phyloP scores from a whole-genome alignment of 495 filamentous ascomycete species.

The Clohesyomyces aquaticus region DNA sequence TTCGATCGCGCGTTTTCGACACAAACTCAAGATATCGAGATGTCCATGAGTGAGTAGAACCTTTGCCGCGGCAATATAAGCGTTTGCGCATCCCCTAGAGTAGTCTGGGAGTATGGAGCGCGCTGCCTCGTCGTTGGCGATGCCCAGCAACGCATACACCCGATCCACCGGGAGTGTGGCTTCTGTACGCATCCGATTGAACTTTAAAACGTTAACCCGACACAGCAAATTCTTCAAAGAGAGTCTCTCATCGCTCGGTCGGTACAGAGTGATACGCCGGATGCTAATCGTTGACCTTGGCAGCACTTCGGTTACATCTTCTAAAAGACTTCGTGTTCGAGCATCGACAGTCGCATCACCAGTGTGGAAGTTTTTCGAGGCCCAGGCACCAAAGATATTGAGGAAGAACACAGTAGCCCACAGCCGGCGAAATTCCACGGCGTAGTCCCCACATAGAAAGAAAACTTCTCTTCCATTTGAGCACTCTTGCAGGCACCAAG shows the following conservation, averaged over 20 bases:
- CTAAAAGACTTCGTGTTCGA: background rate
- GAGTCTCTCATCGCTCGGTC: conserved; percentile 1
- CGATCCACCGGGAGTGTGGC: conserved; percentile 39
- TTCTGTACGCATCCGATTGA: background rate
- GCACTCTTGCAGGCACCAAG: conserved; percentile 24
- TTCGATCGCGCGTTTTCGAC: conserved; percentile 9
- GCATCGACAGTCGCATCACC: background rate
- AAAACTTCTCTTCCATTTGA: conserved; percentile 8
- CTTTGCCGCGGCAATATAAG: conserved; percentile 31
- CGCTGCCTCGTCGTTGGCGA: conserved; percentile 35
- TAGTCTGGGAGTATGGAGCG: conserved; percentile 40
- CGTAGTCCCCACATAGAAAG: conserved; percentile 14
- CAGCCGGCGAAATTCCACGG: conserved; percentile 4
- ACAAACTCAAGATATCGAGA: conserved; percentile 14
- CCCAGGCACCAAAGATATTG: background rate
- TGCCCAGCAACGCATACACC: conserved; percentile 41
- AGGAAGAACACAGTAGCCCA: conserved; percentile 7
- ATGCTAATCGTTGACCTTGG: background rate
- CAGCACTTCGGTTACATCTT: background rate
- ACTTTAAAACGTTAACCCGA: conserved; percentile 2
- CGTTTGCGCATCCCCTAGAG: conserved; percentile 26
- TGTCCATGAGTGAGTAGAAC: conserved; percentile 17
- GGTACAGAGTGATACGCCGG: background rate
- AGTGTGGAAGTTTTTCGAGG: background rate
- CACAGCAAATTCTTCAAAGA: conserved; percentile 6